Percentiles rank a stretch among this genome's conserved stretches.
Conservation (phyloP, 257 asterid species). For the Rhazya stricta region DNA sequence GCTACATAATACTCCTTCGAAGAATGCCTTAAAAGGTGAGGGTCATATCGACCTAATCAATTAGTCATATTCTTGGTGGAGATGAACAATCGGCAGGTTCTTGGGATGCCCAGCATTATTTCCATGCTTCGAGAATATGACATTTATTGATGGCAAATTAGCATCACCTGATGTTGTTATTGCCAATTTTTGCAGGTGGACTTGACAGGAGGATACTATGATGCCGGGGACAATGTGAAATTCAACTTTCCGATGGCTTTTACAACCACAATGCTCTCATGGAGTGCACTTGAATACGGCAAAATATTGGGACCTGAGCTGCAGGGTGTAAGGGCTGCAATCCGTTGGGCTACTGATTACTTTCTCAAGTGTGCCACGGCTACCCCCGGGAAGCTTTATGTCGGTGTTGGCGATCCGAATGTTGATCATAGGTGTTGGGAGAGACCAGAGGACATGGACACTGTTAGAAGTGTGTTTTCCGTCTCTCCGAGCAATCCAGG, state of each 20-base stretch:
- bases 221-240: slow-evolving; percentile 90
- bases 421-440: slow-evolving; percentile 86
- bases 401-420: slow-evolving; percentile 81
- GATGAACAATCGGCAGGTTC: no score
- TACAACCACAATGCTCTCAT: slow-evolving; percentile 82
- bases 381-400: slow-evolving; percentile 68
- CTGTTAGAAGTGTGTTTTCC: slow-evolving; percentile 47
- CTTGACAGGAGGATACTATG: slow-evolving; percentile 81
- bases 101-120: background rate
- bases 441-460: slow-evolving; percentile 93
- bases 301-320: slow-evolving; percentile 56
- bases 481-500: slow-evolving; percentile 72
- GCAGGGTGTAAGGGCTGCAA: slow-evolving; percentile 36
- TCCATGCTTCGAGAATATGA: background rate
- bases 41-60: no score
- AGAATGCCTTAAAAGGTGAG: background rate
- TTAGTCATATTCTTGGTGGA: background rate
- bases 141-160: background rate
- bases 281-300: slow-evolving; percentile 69
- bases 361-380: slow-evolving; percentile 71
- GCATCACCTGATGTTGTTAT: background rate
- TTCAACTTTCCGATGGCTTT: slow-evolving; percentile 88
- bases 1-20: background rate
- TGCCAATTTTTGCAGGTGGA: slow-evolving; percentile 48
- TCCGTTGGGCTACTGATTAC: slow-evolving; percentile 89